phyloP scores from a whole-genome alignment of 2,329 filamentous ascomycete species.

The Exophiala alcalophila region DNA sequence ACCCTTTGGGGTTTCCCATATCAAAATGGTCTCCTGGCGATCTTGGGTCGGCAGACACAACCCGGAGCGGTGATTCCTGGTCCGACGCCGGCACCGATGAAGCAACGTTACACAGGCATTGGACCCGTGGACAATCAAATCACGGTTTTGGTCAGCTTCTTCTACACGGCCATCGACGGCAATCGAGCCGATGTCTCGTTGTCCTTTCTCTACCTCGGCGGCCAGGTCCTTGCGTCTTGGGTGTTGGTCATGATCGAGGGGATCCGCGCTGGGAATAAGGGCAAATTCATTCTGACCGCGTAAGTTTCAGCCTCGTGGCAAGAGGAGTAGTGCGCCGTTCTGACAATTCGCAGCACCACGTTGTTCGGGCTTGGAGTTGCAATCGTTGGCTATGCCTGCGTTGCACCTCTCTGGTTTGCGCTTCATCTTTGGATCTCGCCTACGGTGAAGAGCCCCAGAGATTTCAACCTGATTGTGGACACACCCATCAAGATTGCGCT shows the following conservation, averaged over 20 bases:
- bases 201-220: conserved; percentile 41
- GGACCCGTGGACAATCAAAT: conserved; percentile 30
- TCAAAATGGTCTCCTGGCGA: conserved; percentile 31
- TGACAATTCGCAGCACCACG: conserved; percentile 32
- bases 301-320: conserved; percentile 6
- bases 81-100: conserved; percentile 30
- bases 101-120: conserved; percentile 32
- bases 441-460: conserved; percentile 37
- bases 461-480: conserved; percentile 36
- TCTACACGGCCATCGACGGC: conserved; percentile 42
- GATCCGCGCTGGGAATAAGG: conserved; percentile 44
- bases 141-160: conserved; percentile 36
- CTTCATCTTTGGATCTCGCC: conserved; percentile 46
- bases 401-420: conserved; percentile 44
- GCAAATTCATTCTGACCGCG: conserved; percentile 32
- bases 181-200: conserved; percentile 37
- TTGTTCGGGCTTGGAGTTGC: conserved; percentile 45
- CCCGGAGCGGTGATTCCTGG: conserved; percentile 31
- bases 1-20: conserved; percentile 31
- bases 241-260: conserved; percentile 45
- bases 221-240: conserved; percentile 44
- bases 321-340: not conserved
- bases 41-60: conserved; percentile 27
- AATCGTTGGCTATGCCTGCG: conserved; percentile 45
- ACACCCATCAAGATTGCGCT: conserved; percentile 34